phyloP scores from a whole-genome alignment of 2,329 filamentous ascomycete genomes.

The Pseudopyricularia javanii region DNA sequence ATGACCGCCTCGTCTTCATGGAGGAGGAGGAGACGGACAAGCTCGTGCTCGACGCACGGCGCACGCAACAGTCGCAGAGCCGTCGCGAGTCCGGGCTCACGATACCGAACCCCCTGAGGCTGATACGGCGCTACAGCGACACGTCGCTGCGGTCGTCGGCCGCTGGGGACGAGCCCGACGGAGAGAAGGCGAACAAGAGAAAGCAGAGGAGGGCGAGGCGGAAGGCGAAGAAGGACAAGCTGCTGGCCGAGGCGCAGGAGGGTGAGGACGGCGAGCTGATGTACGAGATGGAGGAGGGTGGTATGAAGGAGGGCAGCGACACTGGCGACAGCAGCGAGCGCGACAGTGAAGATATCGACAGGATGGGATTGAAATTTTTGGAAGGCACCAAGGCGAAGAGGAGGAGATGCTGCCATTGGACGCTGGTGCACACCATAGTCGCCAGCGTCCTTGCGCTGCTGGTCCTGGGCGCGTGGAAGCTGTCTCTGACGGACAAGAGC shows the following conservation, averaged over 20 bases:
- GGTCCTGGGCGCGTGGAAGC: conserved; percentile 44
- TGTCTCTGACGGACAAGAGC: conserved; percentile 28
- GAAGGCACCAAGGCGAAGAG: conserved; percentile 34
- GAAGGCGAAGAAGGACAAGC: conserved; percentile 37
- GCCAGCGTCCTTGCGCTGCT: conserved; percentile 42
- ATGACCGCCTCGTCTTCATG: conserved; percentile 58
- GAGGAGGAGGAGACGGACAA: conserved; percentile 63
- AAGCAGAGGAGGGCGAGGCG: conserved; percentile 35
- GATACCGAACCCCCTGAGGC: conserved; percentile 35
- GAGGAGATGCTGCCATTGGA: conserved; percentile 40
- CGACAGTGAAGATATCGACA: conserved; percentile 44
- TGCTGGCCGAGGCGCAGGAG: conserved; percentile 39
- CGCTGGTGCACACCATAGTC: conserved; percentile 39
- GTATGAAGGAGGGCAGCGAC: conserved; percentile 52
- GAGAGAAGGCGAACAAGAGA: conserved; percentile 29
- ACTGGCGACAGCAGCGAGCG: conserved; percentile 51
- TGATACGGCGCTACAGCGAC: conserved; percentile 25
- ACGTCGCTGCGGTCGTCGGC: conserved; percentile 15
- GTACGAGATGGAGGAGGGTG: conserved; percentile 84
- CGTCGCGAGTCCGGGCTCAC: conserved; percentile 35
- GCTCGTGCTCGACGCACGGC: conserved; percentile 40
- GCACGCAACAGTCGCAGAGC: conserved; percentile 33
- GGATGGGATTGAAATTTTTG: conserved; percentile 36
- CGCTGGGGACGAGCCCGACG: background rate
- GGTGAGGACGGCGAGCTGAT: conserved; percentile 67